A percentile compares a stretch with the other conserved stretches of the same genome.
Evolutionary conservation across 1,284 basidiomycete species (phyloP).

Genomic region (Ustilago sp.): DNA sequence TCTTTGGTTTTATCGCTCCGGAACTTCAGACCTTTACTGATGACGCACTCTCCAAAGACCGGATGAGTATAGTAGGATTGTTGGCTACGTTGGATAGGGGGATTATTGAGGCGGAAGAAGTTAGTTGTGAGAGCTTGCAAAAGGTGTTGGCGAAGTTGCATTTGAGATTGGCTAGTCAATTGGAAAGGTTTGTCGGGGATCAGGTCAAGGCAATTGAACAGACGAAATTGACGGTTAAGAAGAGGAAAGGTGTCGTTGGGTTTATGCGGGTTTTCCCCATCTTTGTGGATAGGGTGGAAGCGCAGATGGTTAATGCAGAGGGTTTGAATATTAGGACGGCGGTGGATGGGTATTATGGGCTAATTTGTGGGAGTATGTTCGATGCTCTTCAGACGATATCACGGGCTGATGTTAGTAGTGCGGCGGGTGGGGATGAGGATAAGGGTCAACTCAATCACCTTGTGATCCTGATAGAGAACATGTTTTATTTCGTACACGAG

Average conservation of each 20-base stretch:
- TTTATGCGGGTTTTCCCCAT: conserved; percentile 93
- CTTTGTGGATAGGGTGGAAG: conserved; percentile 86
- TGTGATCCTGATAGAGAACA: conserved; percentile 95
- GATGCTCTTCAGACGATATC: conserved; percentile 92
- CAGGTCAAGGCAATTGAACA: conserved; percentile 84
- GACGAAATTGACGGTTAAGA: conserved; percentile 89
- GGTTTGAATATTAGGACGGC: conserved; percentile 81
- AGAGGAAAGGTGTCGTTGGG: conserved; percentile 89
- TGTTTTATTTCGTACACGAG: conserved; percentile 90
- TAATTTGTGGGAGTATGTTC: conserved; percentile 88
- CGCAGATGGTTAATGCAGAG: conserved; percentile 78
- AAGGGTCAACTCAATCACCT: conserved; percentile 97
- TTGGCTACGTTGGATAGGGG: conserved; percentile 84
- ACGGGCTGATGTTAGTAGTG: conserved; percentile 79
- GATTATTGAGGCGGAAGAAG: conserved; percentile 81
- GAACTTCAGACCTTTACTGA: conserved; percentile 90
- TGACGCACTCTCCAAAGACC: conserved; percentile 79
- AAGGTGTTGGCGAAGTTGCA: conserved; percentile 84
- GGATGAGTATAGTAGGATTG: conserved; percentile 85
- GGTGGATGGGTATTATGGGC: conserved; percentile 87
- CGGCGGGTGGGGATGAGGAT: conserved; percentile 74
- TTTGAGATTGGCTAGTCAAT: conserved; percentile 65
- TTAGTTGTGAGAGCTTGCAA: conserved; percentile 80
- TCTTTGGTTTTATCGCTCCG: conserved; percentile 89
- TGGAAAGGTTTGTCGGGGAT: conserved; percentile 71